Evolutionary conservation across 164 flowering plant species (phyloP), one percentile per base, ranked within the genome.

Genomic region (Saururus chinensis): DNA sequence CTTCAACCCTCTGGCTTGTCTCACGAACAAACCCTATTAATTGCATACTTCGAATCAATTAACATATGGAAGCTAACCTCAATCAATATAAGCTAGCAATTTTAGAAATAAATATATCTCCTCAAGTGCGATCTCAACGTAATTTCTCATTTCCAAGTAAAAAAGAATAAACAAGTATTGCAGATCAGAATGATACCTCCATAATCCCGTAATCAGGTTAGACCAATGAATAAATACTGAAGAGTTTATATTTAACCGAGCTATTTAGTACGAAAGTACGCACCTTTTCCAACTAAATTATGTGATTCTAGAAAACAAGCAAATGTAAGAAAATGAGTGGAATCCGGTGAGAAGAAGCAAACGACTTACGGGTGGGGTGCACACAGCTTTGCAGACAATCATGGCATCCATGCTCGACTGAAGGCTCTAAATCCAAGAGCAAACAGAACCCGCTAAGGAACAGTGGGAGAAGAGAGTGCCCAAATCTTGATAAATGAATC

Each of bases 401-500:
- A 78, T 67, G 62, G 84, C 71, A 19, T 81, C 85, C 88, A 81
- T 80, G 58, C 53, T 63, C 17, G 14, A 64, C 45, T 19, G 35
- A 45, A 53, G 37, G 19, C 23, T 55, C 62, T 63, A 37, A 52
- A 66, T 16, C 19, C 25, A 25, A 30, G 6, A 30, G 2, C 35
- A 72, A 70, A 19, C 58, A 40, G 9, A 55, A 66, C 48, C 55
- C 21, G 16, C 51, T 40, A 16, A 41, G 20, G 4, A 2, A 11
- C 42, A 40, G 41, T 25, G 53, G 41, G 20, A 20, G 23, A 7
- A 21, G 20, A 41, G 42, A 13, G 16, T 14, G 57, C 41, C 54
- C 40, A 54, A 20, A 60, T 54, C 57, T n/a, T 6, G 9, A 13
- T 17, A 60, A 49, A 11, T 60, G 1, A 7, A 5, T 20, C 12